phyloP scores from a whole-genome alignment of 73 alveolate genomes.

The Breviolum minutum region DNA sequence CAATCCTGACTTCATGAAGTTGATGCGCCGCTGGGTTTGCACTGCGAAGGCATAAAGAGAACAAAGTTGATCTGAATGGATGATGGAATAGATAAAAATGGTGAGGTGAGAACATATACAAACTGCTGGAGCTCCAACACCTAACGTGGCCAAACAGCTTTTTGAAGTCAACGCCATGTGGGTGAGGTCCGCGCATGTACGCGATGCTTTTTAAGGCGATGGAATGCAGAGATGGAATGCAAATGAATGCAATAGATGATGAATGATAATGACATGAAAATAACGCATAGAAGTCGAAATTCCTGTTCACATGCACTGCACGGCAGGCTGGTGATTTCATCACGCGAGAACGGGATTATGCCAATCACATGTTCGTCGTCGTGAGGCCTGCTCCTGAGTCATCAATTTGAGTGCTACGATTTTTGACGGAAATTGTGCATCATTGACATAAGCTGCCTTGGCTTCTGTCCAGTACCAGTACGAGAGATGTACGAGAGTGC shows the following conservation, averaged over 20 bases:
- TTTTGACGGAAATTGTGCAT: background rate
- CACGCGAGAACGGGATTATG: slow-evolving; percentile 48
- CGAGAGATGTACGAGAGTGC: background rate
- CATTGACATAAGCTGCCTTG: too few relatives aligned
- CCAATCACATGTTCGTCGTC: slow-evolving; percentile 77
- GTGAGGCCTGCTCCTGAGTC: background rate
- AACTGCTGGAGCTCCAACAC: too few relatives aligned
- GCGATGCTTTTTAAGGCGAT: slow-evolving; percentile 54
- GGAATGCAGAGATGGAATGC: background rate
- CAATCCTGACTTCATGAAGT: slow-evolving; percentile 10
- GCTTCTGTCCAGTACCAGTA: background rate
- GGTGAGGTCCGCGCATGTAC: slow-evolving; percentile 34
- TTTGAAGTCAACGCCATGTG: background rate
- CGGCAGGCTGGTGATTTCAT: background rate
- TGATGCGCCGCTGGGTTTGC: slow-evolving; percentile 51
- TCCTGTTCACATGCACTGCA: background rate
- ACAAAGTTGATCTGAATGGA: background rate
- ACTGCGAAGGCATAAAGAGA: background rate
- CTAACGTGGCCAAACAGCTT: too few relatives aligned
- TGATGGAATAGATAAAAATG: background rate
- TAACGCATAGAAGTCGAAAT: background rate
- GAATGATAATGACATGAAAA: too few relatives aligned
- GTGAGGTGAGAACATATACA: background rate
- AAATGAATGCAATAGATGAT: too few relatives aligned
- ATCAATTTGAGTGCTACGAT: too few relatives aligned